Evolutionary conservation across 495 filamentous ascomycete species (phyloP).

Genomic region (Xylaria nigripes): DNA sequence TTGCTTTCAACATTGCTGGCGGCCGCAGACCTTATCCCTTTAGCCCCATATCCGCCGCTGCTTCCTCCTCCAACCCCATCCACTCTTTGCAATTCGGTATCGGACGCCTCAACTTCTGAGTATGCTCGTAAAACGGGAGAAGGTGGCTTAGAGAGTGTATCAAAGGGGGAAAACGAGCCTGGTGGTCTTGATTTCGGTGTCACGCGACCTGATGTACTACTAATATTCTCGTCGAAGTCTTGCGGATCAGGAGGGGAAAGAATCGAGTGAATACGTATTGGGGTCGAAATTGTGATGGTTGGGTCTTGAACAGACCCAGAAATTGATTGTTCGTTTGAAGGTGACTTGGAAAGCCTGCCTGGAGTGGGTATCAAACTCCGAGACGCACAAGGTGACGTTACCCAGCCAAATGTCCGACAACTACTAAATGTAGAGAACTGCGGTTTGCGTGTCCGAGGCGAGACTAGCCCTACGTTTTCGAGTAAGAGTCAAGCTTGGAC

Average conservation of each 20-base stretch:
- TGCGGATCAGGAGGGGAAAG: constrained; percentile 38
- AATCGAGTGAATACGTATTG: constrained; percentile 43
- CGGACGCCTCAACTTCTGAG: constrained; percentile 8
- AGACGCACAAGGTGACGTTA: background rate
- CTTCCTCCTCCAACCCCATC: constrained; percentile 13
- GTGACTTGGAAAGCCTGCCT: background rate
- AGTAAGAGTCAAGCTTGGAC: background rate
- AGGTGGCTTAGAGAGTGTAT: constrained; percentile 12
- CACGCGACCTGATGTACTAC: constrained; percentile 19
- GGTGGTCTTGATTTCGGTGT: constrained; percentile 27
- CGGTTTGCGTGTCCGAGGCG: background rate
- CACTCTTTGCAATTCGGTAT: constrained; percentile 12
- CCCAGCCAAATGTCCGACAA: background rate
- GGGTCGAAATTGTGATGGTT: constrained; percentile 43
- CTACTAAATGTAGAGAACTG: background rate
- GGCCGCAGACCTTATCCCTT: constrained; percentile 20
- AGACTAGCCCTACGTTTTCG: background rate
- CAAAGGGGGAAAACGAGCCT: constrained; percentile 28
- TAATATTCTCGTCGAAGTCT: constrained; percentile 30
- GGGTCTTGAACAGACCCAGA: constrained; percentile 26
- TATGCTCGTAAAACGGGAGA: constrained; percentile 9
- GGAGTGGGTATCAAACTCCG: background rate
- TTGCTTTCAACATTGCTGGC: constrained; percentile 31
- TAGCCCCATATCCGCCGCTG: constrained; percentile 16
- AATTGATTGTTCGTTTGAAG: background rate